Conservation (phyloP, 495 filamentous ascomycete species). For the Hyaloscypha hepaticicola region DNA sequence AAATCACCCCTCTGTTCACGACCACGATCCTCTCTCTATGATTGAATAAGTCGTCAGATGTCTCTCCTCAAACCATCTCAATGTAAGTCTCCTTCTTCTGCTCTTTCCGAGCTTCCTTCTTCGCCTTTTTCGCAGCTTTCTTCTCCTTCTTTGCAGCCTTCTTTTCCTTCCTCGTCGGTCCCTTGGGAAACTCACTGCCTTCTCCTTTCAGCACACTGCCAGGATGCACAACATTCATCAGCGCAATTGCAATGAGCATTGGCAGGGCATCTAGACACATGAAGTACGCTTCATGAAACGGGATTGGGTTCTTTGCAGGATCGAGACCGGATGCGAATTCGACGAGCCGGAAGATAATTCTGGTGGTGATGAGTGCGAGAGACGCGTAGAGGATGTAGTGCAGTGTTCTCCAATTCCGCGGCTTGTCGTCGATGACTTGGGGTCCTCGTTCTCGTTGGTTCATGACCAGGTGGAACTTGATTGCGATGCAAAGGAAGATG, state of each 20-base stretch:
- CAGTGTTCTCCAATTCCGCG: slow-evolving; percentile 37
- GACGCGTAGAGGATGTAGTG: slow-evolving; percentile 44
- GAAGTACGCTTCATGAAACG: slow-evolving; percentile 49
- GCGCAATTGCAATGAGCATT: slow-evolving; percentile 50
- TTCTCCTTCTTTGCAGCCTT: slow-evolving; percentile 21
- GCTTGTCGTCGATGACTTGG: slow-evolving; percentile 29
- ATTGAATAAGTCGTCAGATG: neutral
- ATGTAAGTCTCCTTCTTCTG: neutral
- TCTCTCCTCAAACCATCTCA: neutral
- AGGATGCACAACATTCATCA: slow-evolving; percentile 52
- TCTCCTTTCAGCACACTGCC: slow-evolving; percentile 48
- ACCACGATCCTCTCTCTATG: too few species aligned
- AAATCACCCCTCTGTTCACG: too few species aligned
- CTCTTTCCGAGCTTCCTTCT: slow-evolving; percentile 16
- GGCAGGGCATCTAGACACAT: slow-evolving; percentile 51
- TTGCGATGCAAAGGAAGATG: slow-evolving; percentile 42
- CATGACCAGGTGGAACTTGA: slow-evolving; percentile 37
- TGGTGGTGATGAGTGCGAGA: slow-evolving; percentile 46
- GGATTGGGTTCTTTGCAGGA: slow-evolving; percentile 42
- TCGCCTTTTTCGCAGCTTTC: slow-evolving; percentile 24
- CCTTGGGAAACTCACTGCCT: slow-evolving; percentile 34
- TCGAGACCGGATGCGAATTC: slow-evolving; percentile 49
- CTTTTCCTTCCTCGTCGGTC: slow-evolving; percentile 26
- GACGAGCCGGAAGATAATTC: slow-evolving; percentile 56
- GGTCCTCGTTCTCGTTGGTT: slow-evolving; percentile 13